A percentile compares a stretch with the other conserved stretches of the same genome.
Evolutionary conservation across 495 filamentous ascomycete genomes (phyloP).

Genomic region (Penicillium riverlandense): DNA sequence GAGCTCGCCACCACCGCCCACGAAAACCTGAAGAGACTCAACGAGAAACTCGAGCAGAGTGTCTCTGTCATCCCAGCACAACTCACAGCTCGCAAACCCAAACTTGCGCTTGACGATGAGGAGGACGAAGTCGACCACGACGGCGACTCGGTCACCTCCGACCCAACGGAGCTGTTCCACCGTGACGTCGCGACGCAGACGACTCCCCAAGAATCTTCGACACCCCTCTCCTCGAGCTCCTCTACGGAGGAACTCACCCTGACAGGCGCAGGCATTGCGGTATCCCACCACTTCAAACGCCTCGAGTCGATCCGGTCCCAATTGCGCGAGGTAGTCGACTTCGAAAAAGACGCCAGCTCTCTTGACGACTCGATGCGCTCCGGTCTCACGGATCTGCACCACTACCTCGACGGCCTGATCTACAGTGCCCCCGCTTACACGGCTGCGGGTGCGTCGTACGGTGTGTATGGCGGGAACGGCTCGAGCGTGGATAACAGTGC

Average conservation of each 20-base stretch:
- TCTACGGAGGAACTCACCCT: too few species aligned
- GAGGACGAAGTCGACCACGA: constrained; percentile 42
- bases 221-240: constrained; percentile 5
- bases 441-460: constrained; percentile 23
- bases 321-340: constrained; percentile 44
- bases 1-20: constrained; percentile 64
- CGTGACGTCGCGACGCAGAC: constrained; percentile 87
- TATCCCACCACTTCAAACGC: constrained; percentile 31
- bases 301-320: constrained; percentile 44
- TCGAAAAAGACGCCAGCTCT: constrained; percentile 37
- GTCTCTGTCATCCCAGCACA: constrained; percentile 57
- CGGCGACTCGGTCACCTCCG: constrained; percentile 42
- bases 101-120: constrained; percentile 4
- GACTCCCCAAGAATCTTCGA: constrained; percentile 41
- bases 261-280: constrained; percentile 9
- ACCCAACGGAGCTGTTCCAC: constrained; percentile 85
- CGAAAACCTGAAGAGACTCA: constrained; percentile 59
- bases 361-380: constrained; percentile 38
- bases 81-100: constrained; percentile 16
- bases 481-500: constrained; percentile 18
- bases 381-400: constrained; percentile 38
- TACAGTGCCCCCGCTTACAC: constrained; percentile 31
- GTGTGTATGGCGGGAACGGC: constrained; percentile 21
- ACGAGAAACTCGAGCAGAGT: constrained; percentile 61
- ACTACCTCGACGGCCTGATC: constrained; percentile 46